A percentile compares a stretch with the other conserved stretches of the same genome.
Conservation (phyloP, 208 protist genomes). For the Leishmania arabica region DNA sequence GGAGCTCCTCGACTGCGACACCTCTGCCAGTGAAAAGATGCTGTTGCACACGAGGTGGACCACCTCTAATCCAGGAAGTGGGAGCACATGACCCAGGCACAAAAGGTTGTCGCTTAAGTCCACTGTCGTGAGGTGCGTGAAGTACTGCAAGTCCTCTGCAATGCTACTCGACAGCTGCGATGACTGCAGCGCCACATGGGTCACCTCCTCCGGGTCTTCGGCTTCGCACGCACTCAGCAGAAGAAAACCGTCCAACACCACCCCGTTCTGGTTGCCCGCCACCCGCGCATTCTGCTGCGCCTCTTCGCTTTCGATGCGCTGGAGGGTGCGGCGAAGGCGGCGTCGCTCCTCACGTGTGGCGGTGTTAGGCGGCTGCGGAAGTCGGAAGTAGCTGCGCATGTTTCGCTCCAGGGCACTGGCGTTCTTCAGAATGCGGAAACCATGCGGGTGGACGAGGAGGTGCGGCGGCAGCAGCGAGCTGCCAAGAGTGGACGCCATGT, state of each 20-base stretch:
- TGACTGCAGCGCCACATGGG: conserved; percentile 67
- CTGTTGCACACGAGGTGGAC: conserved; percentile 84
- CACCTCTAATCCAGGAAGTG: conserved; percentile 62
- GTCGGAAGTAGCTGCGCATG: conserved; percentile 87
- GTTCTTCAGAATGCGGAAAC: conserved; percentile 86
- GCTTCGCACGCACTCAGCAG: conserved; percentile 64
- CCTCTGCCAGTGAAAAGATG: conserved; percentile 51
- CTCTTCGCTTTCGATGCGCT: conserved; percentile 49
- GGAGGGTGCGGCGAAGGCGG: conserved; percentile 43
- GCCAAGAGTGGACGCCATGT: background rate
- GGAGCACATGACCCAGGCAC: conserved; percentile 60
- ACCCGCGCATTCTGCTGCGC: conserved; percentile 35
- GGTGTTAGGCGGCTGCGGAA: conserved; percentile 66
- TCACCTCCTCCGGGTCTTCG: conserved; percentile 72
- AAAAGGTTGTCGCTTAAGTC: conserved; percentile 87
- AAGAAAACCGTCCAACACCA: conserved; percentile 83
- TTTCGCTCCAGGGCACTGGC: conserved; percentile 74
- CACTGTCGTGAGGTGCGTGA: conserved; percentile 65
- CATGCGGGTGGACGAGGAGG: conserved; percentile 77
- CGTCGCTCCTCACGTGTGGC: conserved; percentile 46
- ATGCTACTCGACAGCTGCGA: conserved; percentile 67
- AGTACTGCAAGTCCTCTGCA: conserved; percentile 76
- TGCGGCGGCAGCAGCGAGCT: conserved; percentile 8
- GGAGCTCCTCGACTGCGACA: conserved; percentile 25
- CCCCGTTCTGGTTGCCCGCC: conserved; percentile 33